These are phyloP conservation scores for Amanita brunnescens DNA, from an alignment of 768 basidiomycete species.

Conservation along the genomic window DNA sequence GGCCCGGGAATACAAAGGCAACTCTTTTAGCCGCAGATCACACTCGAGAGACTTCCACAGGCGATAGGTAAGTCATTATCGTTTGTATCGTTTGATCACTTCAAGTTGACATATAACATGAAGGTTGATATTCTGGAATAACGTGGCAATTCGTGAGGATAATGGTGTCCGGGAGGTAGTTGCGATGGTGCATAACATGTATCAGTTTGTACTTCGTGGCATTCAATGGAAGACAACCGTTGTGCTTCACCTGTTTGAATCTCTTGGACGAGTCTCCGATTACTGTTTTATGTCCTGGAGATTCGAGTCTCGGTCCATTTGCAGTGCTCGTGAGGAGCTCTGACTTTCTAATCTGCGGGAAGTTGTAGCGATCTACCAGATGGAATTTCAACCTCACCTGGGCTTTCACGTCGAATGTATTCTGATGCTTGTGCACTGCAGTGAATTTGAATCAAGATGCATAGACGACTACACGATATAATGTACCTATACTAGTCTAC, in stretches of 20 bases:
- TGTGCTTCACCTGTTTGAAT: not conserved
- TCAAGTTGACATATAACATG: not conserved
- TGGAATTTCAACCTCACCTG: too few species aligned
- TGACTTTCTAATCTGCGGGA: too few species aligned
- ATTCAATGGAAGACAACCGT: not conserved
- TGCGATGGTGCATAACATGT: not conserved
- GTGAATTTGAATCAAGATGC: too few species aligned
- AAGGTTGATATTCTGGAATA: not conserved
- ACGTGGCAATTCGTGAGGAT: not conserved
- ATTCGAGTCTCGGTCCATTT: too few species aligned
- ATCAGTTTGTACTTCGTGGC: not conserved
- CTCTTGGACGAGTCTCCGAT: not conserved
- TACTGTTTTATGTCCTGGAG: too few species aligned
- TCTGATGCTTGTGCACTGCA: too few species aligned
- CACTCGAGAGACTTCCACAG: conserved; percentile 7
- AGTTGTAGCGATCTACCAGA: too few species aligned
- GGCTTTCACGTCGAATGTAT: too few species aligned
- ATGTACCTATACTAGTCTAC: too few species aligned
- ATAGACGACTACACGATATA: too few species aligned
- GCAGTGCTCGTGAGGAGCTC: too few species aligned
- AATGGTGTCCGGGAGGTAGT: not conserved
- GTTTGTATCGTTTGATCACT: not conserved
- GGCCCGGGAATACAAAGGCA: not conserved
- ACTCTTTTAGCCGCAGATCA: not conserved
- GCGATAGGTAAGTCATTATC: not conserved